A percentile compares a stretch with the other conserved stretches of the same genome.
phyloP scores from a whole-genome alignment of 768 basidiomycete species.

The Chlorophyllum brunneum region DNA sequence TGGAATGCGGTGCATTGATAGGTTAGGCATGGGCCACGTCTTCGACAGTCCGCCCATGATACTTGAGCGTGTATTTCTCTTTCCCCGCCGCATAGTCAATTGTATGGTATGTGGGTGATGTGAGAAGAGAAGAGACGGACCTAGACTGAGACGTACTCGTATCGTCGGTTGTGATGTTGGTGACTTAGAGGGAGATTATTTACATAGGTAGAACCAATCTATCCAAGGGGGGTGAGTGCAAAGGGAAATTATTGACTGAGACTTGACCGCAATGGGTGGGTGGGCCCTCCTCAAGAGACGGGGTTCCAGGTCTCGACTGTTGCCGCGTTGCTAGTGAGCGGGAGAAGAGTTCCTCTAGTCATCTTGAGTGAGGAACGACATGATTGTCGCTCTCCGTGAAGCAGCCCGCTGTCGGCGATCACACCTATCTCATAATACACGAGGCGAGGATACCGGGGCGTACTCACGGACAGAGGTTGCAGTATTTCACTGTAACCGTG shows the following conservation, averaged over 20 bases:
- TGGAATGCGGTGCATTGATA: constrained; percentile 92
- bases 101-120: no score
- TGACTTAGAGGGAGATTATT: constrained; percentile 65
- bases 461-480: constrained; percentile 83
- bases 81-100: constrained; percentile 53
- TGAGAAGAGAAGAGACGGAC: constrained; percentile 39
- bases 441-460: constrained; percentile 23
- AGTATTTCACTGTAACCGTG: constrained; percentile 84
- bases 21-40: constrained; percentile 96
- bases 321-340: no score
- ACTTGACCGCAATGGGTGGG: no score
- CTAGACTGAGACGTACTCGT: constrained; percentile 72
- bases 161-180: constrained; percentile 76
- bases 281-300: no score
- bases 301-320: no score
- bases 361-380: no score
- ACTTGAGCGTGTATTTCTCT: constrained; percentile 94
- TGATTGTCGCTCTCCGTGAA: no score
- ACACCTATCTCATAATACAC: not conserved
- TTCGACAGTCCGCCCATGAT: constrained; percentile 86
- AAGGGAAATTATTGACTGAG: no score
- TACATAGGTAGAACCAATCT: constrained; percentile 80
- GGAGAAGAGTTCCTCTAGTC: no score
- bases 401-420: no score
- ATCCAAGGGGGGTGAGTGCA: not conserved